Base-by-base conservation (phyloP, 208 protist species). In the Crithidia expoeki region DNA sequence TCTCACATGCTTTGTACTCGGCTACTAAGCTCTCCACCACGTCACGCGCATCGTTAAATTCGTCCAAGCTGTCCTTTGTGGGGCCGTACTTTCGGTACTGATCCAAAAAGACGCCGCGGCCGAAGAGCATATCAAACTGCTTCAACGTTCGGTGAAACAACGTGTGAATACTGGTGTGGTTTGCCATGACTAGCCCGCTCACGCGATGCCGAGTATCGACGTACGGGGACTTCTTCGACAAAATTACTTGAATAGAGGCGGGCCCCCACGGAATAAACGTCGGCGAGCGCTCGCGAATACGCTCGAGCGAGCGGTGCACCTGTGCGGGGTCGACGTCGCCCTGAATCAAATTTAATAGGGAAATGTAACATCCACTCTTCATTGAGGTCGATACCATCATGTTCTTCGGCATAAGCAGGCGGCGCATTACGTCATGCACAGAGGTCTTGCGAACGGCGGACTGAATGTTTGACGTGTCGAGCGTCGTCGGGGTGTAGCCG, bases 191-290 rank as follows among this genome's bases (percentile, higher is more conserved):
- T 17, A 99, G 90, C 16, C 99, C 99, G 49, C 85, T 98, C 36
- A 99, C 99, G 36, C 98, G 94, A 77, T 99, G 96, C 12, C 90
- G 64, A 38, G 97, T 93, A 74, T 99, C 86, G 3, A 99, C 71
- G 80, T 99, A 99, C 9, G 98, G 98, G 4, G 95, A 99, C 73
- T 97, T 94, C 63, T 93, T 92, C 9, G 94, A 98, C 11, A 99
- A 75, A 38, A 96, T 94, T 0, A 99, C 97, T 90, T 99, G 96
- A 53, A 98, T 97, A 19, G 88, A 96, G 32, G 97, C 96, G 16
- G 96, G 92, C 1, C 98, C 98, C 99, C 99, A 99, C 27, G 98
- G 98, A 72, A 99, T 99, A 81, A 99, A 99, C 40, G 91, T 95
- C 23, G 95, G 97, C 1, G 98, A 82, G 58, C 98, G 98, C 62